Evolutionary conservation across 768 basidiomycete genomes (phyloP).

Genomic region (Leccinum pellstonianum): DNA sequence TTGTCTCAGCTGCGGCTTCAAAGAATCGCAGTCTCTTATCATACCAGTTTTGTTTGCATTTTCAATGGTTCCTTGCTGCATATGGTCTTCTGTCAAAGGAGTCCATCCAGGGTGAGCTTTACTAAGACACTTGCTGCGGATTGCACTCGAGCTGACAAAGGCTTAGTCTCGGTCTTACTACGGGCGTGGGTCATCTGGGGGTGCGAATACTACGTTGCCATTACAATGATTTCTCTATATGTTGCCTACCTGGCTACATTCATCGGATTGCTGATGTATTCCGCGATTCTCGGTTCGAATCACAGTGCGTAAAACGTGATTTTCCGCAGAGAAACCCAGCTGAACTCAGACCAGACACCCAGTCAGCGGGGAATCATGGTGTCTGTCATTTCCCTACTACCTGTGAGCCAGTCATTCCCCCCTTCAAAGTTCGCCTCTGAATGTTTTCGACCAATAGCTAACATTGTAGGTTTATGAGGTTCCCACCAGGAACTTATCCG

Average conservation of each 20-base stretch:
- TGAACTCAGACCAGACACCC: neutral
- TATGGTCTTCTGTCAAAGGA: neutral
- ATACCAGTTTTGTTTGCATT: slow-evolving; percentile 13
- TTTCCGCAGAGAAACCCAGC: neutral
- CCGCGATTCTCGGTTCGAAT: neutral
- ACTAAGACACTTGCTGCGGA: neutral
- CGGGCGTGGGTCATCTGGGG: slow-evolving; percentile 22
- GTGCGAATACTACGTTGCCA: neutral
- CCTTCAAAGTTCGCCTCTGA: neutral
- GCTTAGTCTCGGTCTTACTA: slow-evolving; percentile 16
- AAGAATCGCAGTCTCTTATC: neutral
- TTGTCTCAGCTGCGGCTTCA: neutral
- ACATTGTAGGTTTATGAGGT: neutral
- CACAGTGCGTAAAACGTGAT: neutral
- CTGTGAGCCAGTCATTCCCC: neutral
- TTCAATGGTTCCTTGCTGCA: slow-evolving; percentile 2
- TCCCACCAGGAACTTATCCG: neutral
- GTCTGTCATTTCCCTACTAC: neutral
- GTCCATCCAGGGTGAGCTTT: neutral
- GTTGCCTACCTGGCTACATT: slow-evolving; percentile 1
- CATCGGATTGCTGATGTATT: neutral
- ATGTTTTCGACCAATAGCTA: neutral
- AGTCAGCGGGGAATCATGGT: neutral
- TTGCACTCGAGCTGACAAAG: neutral
- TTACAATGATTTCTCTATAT: slow-evolving; percentile 13